Conservation (phyloP, 2,329 filamentous ascomycete genomes). For the Raffaelea deltoideospora region DNA sequence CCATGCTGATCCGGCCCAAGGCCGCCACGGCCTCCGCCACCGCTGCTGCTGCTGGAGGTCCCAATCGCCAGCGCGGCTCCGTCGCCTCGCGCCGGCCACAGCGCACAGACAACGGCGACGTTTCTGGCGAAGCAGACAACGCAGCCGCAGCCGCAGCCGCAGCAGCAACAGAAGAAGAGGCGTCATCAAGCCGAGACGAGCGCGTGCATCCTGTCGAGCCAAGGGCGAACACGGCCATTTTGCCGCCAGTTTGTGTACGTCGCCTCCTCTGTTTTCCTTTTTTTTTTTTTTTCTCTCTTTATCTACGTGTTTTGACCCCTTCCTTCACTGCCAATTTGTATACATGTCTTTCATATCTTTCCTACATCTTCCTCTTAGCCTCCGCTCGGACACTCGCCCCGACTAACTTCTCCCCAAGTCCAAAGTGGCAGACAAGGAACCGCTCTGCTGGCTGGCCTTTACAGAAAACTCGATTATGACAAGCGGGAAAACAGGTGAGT, state of each 20-base stretch:
- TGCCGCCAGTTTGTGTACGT: constrained; percentile 78
- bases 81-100: constrained; percentile 33
- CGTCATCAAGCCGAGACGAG: constrained; percentile 26
- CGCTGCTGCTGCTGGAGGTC: no score
- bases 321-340: no score
- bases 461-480: constrained; percentile 88
- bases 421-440: constrained; percentile 74
- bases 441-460: constrained; percentile 82
- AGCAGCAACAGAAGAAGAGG: not conserved
- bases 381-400: not conserved
- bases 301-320: no score
- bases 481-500: constrained; percentile 75
- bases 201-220: constrained; percentile 67
- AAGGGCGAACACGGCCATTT: constrained; percentile 65
- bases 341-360: no score
- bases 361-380: no score
- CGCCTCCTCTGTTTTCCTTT: not conserved
- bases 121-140: constrained; percentile 37
- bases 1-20: constrained; percentile 87
- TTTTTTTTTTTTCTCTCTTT: not conserved
- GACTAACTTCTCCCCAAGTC: constrained; percentile 31
- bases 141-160: constrained; percentile 30
- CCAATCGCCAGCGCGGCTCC: constrained; percentile 39
- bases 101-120: not conserved
- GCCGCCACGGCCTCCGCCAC: constrained; percentile 22